Percentiles rank a stretch among this genome's conserved stretches.
phyloP scores from a whole-genome alignment of 805 yeast species.

The Schizosaccharomyces japonicus region DNA sequence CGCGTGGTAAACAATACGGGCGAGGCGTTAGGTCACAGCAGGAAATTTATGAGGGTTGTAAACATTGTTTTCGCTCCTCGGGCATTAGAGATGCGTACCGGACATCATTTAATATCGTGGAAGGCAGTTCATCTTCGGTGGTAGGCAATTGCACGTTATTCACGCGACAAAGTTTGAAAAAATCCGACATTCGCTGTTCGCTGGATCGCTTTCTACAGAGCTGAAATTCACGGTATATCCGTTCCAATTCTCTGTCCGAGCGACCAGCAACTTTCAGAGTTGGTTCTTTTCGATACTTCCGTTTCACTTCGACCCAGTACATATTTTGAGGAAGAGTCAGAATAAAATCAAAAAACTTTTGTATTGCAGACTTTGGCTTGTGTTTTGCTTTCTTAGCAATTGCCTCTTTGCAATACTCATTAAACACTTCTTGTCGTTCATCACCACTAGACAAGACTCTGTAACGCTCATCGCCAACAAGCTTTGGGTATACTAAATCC shows the following conservation, averaged over 20 bases:
- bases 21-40: neutral
- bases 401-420: neutral
- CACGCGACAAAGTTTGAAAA: neutral
- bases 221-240: slow-evolving; percentile 18
- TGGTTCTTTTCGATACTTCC: slow-evolving; percentile 15
- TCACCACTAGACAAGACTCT: slow-evolving; percentile 56
- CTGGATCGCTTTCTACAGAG: neutral
- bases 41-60: neutral
- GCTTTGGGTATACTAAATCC: neutral
- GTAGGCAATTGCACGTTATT: neutral
- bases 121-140: neutral
- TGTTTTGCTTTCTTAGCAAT: neutral
- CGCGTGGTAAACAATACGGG: neutral
- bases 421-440: neutral
- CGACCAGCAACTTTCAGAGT: slow-evolving; percentile 11
- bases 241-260: slow-evolving; percentile 19
- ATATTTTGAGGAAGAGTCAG: slow-evolving; percentile 13
- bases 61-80: neutral
- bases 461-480: slow-evolving; percentile 49
- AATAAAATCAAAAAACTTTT: slow-evolving; percentile 15
- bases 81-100: neutral
- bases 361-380: slow-evolving; percentile 9
- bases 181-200: neutral
- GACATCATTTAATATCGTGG: neutral
- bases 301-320: slow-evolving; percentile 21